These are phyloP conservation scores for Fusarium humuli DNA, from an alignment of 2,329 filamentous ascomycete genomes.

Conservation along the genomic window DNA sequence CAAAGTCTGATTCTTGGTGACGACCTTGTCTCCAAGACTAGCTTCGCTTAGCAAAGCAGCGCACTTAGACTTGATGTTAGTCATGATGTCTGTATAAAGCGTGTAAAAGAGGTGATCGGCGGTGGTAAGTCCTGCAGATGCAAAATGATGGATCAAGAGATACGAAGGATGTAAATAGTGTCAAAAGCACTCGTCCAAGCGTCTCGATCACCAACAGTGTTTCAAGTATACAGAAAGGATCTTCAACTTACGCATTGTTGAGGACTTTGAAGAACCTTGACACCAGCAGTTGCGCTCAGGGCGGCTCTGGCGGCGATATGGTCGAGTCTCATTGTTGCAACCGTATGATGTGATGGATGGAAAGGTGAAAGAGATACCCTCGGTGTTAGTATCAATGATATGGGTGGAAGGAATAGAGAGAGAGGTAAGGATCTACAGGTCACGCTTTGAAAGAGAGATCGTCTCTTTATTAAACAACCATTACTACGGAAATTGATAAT, in stretches of 20 bases:
- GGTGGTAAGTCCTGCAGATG: not conserved
- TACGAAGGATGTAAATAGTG: not conserved
- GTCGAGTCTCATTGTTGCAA: constrained; percentile 30
- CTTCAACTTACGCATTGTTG: constrained; percentile 31
- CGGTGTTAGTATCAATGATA: not conserved
- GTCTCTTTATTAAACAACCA: constrained; percentile 16
- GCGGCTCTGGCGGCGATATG: constrained; percentile 21
- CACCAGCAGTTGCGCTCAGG: constrained; percentile 6
- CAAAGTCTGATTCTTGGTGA: constrained; percentile 43
- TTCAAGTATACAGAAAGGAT: not conserved
- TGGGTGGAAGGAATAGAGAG: not conserved
- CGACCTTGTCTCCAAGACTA: constrained; percentile 47
- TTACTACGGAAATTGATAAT: constrained; percentile 1
- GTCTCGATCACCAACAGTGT: not conserved
- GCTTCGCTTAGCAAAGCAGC: constrained; percentile 37
- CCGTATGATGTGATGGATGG: not conserved
- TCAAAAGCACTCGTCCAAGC: not conserved
- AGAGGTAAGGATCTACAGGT: constrained; percentile 31
- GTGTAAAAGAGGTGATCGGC: not conserved
- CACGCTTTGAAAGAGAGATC: constrained; percentile 4
- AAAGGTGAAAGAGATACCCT: not conserved
- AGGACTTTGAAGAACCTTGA: not conserved
- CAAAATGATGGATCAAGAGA: not conserved
- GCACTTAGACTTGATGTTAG: constrained; percentile 43
- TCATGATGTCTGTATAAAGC: not conserved